A percentile compares a stretch with the other conserved stretches of the same genome.
Conservation (phyloP, 495 filamentous ascomycete genomes). For the Poronia punctata region DNA sequence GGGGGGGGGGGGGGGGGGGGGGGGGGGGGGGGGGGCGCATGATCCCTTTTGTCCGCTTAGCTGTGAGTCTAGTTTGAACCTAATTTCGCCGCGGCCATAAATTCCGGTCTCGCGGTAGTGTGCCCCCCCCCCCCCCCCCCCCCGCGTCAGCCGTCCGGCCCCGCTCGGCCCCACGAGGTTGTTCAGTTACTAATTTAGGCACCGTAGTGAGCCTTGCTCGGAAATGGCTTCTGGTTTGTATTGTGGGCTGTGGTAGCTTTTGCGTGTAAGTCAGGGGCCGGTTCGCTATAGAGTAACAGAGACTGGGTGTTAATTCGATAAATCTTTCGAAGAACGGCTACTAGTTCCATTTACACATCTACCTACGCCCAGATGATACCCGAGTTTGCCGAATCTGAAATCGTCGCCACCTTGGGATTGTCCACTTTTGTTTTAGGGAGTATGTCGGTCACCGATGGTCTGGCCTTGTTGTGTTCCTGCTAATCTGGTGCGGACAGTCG, state of each 20-base stretch:
- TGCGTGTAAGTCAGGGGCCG: conserved; percentile 63
- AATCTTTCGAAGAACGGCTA: conserved; percentile 58
- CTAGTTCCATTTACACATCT: conserved; percentile 81
- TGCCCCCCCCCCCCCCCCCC: too few relatives aligned
- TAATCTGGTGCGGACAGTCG: conserved; percentile 30
- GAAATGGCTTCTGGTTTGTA: conserved; percentile 73
- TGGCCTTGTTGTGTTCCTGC: background rate
- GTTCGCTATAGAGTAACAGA: conserved; percentile 22
- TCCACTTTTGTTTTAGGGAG: conserved; percentile 72
- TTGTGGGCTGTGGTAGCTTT: conserved; percentile 64
- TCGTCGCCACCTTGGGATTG: conserved; percentile 72
- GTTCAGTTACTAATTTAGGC: background rate
- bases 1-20: too few relatives aligned
- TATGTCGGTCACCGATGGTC: conserved; percentile 15
- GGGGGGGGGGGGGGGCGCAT: too few relatives aligned
- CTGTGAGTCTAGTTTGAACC: conserved; percentile 15
- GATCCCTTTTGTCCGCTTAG: conserved; percentile 70
- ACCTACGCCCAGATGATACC: conserved; percentile 75
- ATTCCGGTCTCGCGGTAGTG: background rate
- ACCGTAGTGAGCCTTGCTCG: conserved; percentile 42
- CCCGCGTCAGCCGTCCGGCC: background rate
- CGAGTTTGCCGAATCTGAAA: conserved; percentile 63
- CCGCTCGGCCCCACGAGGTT: background rate
- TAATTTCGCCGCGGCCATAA: too few relatives aligned
- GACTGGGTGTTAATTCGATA: conserved; percentile 77